Percentiles rank a stretch among this genome's conserved stretches.
Conservation (phyloP, 345 rosid species). For the Raphanus sativus region DNA sequence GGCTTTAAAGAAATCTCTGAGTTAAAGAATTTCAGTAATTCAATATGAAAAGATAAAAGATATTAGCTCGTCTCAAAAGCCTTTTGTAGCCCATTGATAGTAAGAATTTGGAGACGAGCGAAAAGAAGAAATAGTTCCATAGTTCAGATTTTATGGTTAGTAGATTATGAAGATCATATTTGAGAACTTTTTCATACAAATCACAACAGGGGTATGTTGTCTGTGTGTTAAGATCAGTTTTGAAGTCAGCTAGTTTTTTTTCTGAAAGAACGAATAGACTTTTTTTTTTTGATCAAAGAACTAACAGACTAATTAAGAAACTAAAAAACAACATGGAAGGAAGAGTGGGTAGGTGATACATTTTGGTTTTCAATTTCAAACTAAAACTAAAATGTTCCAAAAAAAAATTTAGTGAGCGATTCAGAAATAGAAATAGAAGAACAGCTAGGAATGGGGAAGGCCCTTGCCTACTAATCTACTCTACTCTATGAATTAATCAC, state of each 20-base stretch:
- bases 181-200: background rate
- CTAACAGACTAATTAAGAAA: too few relatives aligned
- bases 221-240: too few relatives aligned
- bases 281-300: too few relatives aligned
- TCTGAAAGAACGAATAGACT: too few relatives aligned
- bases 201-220: too few relatives aligned
- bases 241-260: too few relatives aligned
- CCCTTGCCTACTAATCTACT: slow-evolving; percentile 24
- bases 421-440: background rate
- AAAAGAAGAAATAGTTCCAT: background rate
- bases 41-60: background rate
- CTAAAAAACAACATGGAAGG: background rate
- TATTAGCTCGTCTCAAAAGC: slow-evolving; percentile 4
- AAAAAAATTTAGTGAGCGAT: background rate
- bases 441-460: background rate
- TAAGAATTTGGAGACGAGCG: background rate
- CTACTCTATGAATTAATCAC: slow-evolving; percentile 18
- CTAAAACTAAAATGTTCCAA: background rate
- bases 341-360: background rate
- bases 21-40: background rate
- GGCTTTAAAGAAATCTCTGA: background rate
- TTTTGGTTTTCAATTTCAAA: background rate
- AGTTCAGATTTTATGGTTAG: background rate
- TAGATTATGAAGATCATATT: background rate
- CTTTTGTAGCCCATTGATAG: slow-evolving; percentile 6